Percentiles rank a stretch among this genome's conserved stretches.
phyloP scores from a whole-genome alignment of 148 eudicot species.

The Camellia granthamiana region DNA sequence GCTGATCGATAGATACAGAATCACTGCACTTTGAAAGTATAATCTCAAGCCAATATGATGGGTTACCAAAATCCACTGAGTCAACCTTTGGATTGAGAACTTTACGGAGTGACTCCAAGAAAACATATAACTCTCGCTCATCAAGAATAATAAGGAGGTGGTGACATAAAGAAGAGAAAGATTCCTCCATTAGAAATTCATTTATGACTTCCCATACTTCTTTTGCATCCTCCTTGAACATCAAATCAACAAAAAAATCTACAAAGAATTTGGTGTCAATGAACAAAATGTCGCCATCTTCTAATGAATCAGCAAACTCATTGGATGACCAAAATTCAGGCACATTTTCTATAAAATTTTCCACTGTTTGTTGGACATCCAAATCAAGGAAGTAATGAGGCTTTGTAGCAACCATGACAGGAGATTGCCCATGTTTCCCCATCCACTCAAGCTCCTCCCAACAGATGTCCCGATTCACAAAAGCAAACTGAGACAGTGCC shows the following conservation, averaged over 20 bases:
- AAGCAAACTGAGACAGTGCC: conserved; percentile 87
- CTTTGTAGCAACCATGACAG: conserved; percentile 97
- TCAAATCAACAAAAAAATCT: conserved; percentile 58
- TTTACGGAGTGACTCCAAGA: conserved; percentile 48
- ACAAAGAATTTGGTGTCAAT: conserved; percentile 65
- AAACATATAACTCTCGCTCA: conserved; percentile 48
- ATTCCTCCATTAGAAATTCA: conserved; percentile 69
- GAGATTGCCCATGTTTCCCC: conserved; percentile 97
- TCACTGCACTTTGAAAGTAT: conserved; percentile 47
- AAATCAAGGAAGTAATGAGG: conserved; percentile 98
- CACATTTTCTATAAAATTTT: conserved; percentile 80
- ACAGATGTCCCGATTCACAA: conserved; percentile 83
- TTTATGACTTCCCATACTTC: conserved; percentile 75
- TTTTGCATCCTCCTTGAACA: conserved; percentile 62
- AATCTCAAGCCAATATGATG: conserved; percentile 66
- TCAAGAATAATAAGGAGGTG: conserved; percentile 81
- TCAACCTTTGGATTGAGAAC: conserved; percentile 39
- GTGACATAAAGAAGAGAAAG: conserved; percentile 74
- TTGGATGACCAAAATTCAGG: conserved; percentile 94
- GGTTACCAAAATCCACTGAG: conserved; percentile 23
- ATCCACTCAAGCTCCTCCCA: conserved; percentile 99
- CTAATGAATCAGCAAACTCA: conserved; percentile 81
- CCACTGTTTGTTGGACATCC: conserved; percentile 80
- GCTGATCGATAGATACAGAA: conserved; percentile 48
- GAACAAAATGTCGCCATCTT: conserved; percentile 73